Conservation (phyloP, 352 stramenopile genomes). For the Phytophthora boehmeriae region DNA sequence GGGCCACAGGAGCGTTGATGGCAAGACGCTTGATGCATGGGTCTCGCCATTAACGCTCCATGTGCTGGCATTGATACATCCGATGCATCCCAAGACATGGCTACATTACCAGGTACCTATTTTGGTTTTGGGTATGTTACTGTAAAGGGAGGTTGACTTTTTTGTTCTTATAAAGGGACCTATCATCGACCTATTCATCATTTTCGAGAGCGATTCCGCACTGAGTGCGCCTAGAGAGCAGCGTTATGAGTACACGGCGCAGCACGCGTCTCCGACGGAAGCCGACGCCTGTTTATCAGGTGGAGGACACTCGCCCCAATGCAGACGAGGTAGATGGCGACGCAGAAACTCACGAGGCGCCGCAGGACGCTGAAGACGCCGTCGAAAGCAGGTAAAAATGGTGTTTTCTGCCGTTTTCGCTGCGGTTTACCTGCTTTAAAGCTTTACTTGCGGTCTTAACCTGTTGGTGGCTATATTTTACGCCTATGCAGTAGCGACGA, state of each 20-base stretch:
- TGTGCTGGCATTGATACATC: too few species aligned
- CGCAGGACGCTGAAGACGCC: slow-evolving; percentile 16
- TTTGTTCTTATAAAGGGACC: slow-evolving; percentile 10
- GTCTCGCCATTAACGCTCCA: too few species aligned
- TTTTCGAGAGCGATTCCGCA: slow-evolving; percentile 16
- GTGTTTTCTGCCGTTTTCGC: too few species aligned
- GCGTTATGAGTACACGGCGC: slow-evolving; percentile 50
- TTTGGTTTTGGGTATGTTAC: neutral
- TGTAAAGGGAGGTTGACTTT: too few species aligned
- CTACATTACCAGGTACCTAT: too few species aligned
- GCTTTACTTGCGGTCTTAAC: too few species aligned
- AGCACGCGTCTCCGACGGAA: slow-evolving; percentile 67
- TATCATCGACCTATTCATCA: slow-evolving; percentile 10
- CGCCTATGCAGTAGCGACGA: slow-evolving; percentile 24
- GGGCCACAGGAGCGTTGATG: too few species aligned
- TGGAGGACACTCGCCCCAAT: slow-evolving; percentile 51
- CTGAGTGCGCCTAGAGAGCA: neutral
- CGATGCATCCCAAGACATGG: too few species aligned
- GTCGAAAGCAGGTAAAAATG: slow-evolving; percentile 34
- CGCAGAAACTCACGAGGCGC: slow-evolving; percentile 20
- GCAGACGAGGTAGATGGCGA: slow-evolving; percentile 26
- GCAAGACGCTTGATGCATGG: too few species aligned
- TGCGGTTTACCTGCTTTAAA: neutral
- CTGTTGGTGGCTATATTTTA: neutral
- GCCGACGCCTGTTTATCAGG: slow-evolving; percentile 75